Percentiles rank a stretch among this genome's conserved stretches.
These are phyloP conservation scores for Botrytis sinoallii DNA, from an alignment of 2,329 filamentous ascomycete genomes.

Conservation along the genomic window DNA sequence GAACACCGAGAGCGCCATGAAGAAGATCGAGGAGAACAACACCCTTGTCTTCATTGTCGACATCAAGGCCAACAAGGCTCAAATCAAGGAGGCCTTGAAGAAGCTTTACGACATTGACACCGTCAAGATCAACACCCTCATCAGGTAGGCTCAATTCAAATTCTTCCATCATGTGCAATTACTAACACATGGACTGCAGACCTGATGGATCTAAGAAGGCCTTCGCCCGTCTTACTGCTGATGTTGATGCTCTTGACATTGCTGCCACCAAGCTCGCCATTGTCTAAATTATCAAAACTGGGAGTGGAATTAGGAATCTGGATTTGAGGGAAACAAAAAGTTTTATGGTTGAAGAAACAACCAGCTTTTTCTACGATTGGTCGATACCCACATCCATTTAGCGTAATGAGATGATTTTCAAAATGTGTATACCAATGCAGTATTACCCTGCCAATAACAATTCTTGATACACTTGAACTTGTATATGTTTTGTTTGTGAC, in stretches of 20 bases:
- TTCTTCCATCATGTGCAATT: background rate
- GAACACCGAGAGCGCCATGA: constrained; percentile 99
- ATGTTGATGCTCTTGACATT: constrained; percentile 98
- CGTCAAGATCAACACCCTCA: constrained; percentile 99
- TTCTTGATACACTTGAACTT: constrained; percentile 8
- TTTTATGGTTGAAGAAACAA: constrained; percentile 1
- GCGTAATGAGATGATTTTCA: constrained; percentile 36
- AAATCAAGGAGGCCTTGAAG: constrained; percentile 98
- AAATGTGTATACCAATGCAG: constrained; percentile 24
- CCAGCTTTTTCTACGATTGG: constrained; percentile 23
- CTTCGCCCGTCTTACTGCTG: constrained; percentile 88
- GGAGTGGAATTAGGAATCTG: constrained; percentile 44
- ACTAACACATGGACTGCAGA: constrained; percentile 45
- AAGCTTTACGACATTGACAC: constrained; percentile 98
- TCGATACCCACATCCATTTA: constrained; percentile 35
- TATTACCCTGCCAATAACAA: constrained; percentile 23
- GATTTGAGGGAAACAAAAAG: constrained; percentile 26
- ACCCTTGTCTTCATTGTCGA: constrained; percentile 98
- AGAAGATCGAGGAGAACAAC: constrained; percentile 99
- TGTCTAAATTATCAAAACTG: constrained; percentile 65
- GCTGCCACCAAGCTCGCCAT: constrained; percentile 98
- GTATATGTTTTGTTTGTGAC: background rate
- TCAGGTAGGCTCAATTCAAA: constrained; percentile 64
- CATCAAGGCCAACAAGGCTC: constrained; percentile 98
- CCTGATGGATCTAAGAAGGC: constrained; percentile 99